Percentiles rank a stretch among this genome's conserved stretches.
Evolutionary conservation across 1,139 yeast species (phyloP).

Genomic region (Casaregolazyma lundiana): DNA sequence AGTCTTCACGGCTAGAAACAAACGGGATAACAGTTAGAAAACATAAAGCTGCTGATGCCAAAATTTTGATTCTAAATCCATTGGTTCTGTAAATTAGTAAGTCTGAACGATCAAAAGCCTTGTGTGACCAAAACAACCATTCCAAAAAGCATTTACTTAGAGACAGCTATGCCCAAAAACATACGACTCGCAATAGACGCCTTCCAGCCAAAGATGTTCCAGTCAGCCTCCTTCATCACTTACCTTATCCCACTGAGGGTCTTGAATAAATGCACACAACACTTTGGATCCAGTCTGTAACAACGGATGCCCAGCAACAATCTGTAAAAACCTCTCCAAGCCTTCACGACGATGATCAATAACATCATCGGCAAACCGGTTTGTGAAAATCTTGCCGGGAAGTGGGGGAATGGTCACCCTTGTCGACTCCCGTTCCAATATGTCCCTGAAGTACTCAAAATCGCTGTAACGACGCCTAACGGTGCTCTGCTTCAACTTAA

Average conservation of each 20-base stretch:
- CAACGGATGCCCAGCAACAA: constrained; percentile 91
- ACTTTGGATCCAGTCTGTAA: constrained; percentile 86
- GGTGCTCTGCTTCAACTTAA: constrained; percentile 57
- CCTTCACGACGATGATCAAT: constrained; percentile 84
- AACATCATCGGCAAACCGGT: constrained; percentile 76
- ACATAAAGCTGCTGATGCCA: background rate
- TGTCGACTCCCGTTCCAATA: constrained; percentile 69
- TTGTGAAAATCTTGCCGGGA: constrained; percentile 77
- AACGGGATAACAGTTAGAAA: no score
- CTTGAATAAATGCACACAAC: constrained; percentile 80
- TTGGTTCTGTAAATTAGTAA: constrained; percentile 25
- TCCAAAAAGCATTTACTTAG: no score
- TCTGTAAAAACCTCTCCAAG: constrained; percentile 68
- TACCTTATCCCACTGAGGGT: constrained; percentile 70
- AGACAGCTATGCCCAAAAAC: no score
- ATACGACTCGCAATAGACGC: no score
- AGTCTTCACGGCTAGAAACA: no score
- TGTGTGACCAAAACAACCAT: no score
- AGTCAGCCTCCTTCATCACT: constrained; percentile 10
- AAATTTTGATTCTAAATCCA: constrained; percentile 23
- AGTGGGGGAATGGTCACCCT: constrained; percentile 79
- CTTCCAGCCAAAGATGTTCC: background rate
- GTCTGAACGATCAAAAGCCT: no score
- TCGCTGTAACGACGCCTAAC: constrained; percentile 89
- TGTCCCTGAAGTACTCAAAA: constrained; percentile 73